These are phyloP conservation scores for Calonectria pteridis DNA, from an alignment of 2,329 filamentous ascomycete species.

Conservation along the genomic window DNA sequence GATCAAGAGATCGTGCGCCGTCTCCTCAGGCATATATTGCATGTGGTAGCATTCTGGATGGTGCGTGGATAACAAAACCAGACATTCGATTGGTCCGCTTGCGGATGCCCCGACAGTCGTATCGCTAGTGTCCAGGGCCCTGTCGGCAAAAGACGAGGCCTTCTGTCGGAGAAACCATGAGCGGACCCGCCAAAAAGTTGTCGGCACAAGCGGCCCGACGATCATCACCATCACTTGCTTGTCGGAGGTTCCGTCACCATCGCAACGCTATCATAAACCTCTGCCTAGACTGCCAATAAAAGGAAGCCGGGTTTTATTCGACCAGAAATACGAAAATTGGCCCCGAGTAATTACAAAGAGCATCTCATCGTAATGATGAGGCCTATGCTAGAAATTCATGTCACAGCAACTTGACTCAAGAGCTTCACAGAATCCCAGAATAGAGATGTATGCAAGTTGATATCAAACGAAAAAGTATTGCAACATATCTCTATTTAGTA, in stretches of 20 bases:
- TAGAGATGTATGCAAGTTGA: neutral
- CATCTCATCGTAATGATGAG: too few relatives aligned
- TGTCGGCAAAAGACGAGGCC: neutral
- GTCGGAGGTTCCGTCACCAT: neutral
- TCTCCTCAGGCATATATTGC: neutral
- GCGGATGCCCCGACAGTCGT: neutral
- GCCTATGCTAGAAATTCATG: too few relatives aligned
- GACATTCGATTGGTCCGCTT: neutral
- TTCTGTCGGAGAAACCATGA: neutral
- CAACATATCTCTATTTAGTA: too few relatives aligned
- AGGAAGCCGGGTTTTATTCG: too few relatives aligned
- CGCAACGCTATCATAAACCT: neutral
- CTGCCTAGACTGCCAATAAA: too few relatives aligned
- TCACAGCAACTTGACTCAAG: too few relatives aligned
- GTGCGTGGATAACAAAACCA: neutral
- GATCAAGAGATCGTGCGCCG: neutral
- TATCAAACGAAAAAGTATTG: neutral
- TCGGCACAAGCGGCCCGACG: neutral
- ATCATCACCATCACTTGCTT: neutral
- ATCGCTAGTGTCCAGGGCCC: neutral
- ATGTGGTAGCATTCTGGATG: neutral
- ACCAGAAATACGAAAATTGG: too few relatives aligned
- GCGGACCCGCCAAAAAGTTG: neutral
- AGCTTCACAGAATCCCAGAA: neutral
- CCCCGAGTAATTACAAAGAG: too few relatives aligned